Base-by-base conservation (phyloP, 2,329 filamentous ascomycete genomes). In the Eutypa lata region DNA sequence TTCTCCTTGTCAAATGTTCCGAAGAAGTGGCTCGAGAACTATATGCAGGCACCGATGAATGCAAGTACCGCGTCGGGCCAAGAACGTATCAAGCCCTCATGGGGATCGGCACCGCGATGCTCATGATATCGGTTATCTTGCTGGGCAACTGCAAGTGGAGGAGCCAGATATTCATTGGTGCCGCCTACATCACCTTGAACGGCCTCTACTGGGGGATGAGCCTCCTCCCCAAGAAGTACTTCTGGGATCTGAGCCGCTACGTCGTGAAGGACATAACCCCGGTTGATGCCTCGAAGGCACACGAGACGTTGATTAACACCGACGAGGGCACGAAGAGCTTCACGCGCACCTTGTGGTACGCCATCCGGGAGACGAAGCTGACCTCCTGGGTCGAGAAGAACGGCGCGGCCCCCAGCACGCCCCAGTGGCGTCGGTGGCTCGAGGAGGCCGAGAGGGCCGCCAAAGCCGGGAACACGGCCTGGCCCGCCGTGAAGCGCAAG, bases 1-100 rank as follows among this genome's bases (percentile, higher is more conserved):
- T 86, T 57, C 64, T 87, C 2, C 69, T 84, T 7, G 70, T 87
- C 16, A 71, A 73, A 45, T 85, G 83, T 61, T 75, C 76, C 5
- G 82, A 86, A 63, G 77, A 83, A 31, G 78, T 86, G 2, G 79
- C 82, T 2, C 75, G 83, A n/a, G 83, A 86, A 62, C 73, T 87
- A 0, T 86, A 86, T 66, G 77, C 75, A 0, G 81, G 81, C 16
- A 84, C 80, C 0, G 82, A 86, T 58, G 77, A 81, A 60, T 86
- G 83, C 65, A 63, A 76, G 26, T 86, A 86, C 59, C 70, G 74
- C 22, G 75, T 84, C 42, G 67, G 68, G 3, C 72, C 67, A 26
- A 68, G 62, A n/a, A 59, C 61, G 2, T 83, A 84, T 63, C 76
- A 78, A 19, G 64, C 73, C 0, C 73, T 84, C 7, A 83, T 86